Evolutionary conservation across 2,329 filamentous ascomycete species (phyloP).

Genomic region (Xylaria sp.): DNA sequence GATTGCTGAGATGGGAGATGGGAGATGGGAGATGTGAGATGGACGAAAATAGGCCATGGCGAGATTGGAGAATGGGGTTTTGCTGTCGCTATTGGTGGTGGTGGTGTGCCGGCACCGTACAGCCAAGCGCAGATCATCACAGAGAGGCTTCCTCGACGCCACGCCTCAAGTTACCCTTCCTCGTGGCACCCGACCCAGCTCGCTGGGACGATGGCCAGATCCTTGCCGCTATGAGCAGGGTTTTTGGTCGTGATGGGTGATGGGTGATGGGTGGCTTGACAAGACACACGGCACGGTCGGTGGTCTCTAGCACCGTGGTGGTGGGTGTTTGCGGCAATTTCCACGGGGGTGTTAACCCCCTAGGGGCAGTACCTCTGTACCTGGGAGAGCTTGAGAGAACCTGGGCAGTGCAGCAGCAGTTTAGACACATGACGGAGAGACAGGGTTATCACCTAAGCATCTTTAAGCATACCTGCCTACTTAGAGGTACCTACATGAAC

Average conservation of each 20-base stretch:
- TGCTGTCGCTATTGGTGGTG: not conserved
- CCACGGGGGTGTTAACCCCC: not conserved
- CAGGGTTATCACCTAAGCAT: slow-evolving; percentile 15
- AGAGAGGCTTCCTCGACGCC: slow-evolving; percentile 30
- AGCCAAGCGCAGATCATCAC: slow-evolving; percentile 28
- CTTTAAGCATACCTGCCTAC: not conserved
- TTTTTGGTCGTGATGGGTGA: slow-evolving; percentile 29
- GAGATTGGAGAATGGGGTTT: not conserved
- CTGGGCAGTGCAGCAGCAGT: slow-evolving; percentile 5
- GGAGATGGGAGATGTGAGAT: not conserved
- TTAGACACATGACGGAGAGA: slow-evolving; percentile 28
- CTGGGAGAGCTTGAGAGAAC: not conserved
- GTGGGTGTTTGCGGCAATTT: slow-evolving; percentile 31
- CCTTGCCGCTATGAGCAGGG: slow-evolving; percentile 41
- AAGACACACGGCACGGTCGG: slow-evolving; percentile 19
- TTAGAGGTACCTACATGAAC: not conserved
- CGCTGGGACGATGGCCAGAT: slow-evolving; percentile 43
- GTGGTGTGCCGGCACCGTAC: slow-evolving; percentile 21
- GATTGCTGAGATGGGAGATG: not conserved
- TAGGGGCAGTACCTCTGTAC: not conserved
- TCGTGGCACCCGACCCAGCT: slow-evolving; percentile 46
- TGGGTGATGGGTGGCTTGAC: slow-evolving; percentile 31
- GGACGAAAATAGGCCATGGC: slow-evolving; percentile 22
- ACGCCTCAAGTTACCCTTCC: slow-evolving; percentile 32
- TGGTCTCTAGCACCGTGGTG: slow-evolving; percentile 21